These are phyloP conservation scores for Fistulinella staudtii DNA, from an alignment of 1,284 basidiomycete species.

Conservation along the genomic window DNA sequence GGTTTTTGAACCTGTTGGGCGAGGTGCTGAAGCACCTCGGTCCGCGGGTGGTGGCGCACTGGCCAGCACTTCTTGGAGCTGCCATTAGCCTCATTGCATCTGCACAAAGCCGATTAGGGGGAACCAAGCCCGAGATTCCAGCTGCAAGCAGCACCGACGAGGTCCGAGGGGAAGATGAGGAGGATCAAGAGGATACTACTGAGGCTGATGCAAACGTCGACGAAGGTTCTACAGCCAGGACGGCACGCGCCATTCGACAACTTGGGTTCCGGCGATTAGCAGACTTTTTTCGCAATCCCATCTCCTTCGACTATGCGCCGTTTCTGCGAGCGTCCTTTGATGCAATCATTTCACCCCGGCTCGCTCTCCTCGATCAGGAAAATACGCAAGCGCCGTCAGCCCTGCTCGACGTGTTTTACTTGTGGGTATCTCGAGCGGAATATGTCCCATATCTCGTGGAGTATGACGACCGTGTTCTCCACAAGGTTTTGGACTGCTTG, in stretches of 20 bases:
- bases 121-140: constrained; percentile 16
- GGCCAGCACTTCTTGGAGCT: constrained; percentile 70
- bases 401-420: constrained; percentile 81
- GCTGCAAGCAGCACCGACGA: constrained; percentile 21
- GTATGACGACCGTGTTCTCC: constrained; percentile 69
- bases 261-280: constrained; percentile 83
- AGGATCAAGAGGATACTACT: constrained; percentile 32
- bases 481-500: constrained; percentile 80
- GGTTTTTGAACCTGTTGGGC: constrained; percentile 81
- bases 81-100: constrained; percentile 62
- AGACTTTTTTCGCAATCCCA: constrained; percentile 80
- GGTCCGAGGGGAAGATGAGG: constrained; percentile 34
- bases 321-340: constrained; percentile 71
- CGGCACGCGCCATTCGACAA: constrained; percentile 68
- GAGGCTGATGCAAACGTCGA: constrained; percentile 32
- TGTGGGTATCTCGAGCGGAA: constrained; percentile 66
- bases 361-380: constrained; percentile 73
- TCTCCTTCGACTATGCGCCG: constrained; percentile 70
- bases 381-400: constrained; percentile 93
- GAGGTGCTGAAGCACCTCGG: constrained; percentile 82
- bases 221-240: constrained; percentile 40
- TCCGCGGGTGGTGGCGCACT: constrained; percentile 61
- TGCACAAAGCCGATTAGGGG: constrained; percentile 49
- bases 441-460: constrained; percentile 63
- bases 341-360: constrained; percentile 78